Conservation (phyloP, 1,139 yeast genomes). For the Suhomyces atakaporum region DNA sequence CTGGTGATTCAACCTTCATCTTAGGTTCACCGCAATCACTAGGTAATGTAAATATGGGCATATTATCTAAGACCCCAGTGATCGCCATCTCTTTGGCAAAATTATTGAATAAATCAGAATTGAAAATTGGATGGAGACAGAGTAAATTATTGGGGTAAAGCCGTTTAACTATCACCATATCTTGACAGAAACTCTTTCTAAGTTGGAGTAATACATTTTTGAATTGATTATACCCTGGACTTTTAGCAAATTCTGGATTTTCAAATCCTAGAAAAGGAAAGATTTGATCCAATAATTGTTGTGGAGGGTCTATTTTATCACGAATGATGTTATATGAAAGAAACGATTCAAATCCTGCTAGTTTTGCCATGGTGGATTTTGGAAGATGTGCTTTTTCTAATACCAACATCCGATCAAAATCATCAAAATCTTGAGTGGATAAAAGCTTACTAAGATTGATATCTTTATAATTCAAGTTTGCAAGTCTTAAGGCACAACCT, state of each 20-base stretch:
- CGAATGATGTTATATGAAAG: slow-evolving; percentile 25
- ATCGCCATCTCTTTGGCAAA: slow-evolving; percentile 22
- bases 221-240: slow-evolving; percentile 15
- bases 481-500: slow-evolving; percentile 23
- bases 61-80: slow-evolving; percentile 11
- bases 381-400: slow-evolving; percentile 20
- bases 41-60: slow-evolving; percentile 5
- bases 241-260: slow-evolving; percentile 2
- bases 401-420: slow-evolving; percentile 11
- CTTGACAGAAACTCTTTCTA: slow-evolving; percentile 33
- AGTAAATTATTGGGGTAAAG: slow-evolving; percentile 31
- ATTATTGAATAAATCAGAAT: slow-evolving; percentile 21
- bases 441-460: slow-evolving; percentile 25
- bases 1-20: background rate
- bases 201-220: slow-evolving; percentile 24
- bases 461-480: slow-evolving; percentile 25
- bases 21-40: background rate
- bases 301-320: slow-evolving; percentile 31
- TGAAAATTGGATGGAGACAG: slow-evolving; percentile 32
- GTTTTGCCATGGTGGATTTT: slow-evolving; percentile 18
- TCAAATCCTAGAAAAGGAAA: slow-evolving; percentile 32
- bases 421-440: slow-evolving; percentile 19
- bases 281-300: slow-evolving; percentile 25
- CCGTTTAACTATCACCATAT: slow-evolving; percentile 32
- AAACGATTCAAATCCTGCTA: slow-evolving; percentile 29